Evolutionary conservation across 352 stramenopile species (phyloP).

Genomic region (Aphanomyces invadans): DNA sequence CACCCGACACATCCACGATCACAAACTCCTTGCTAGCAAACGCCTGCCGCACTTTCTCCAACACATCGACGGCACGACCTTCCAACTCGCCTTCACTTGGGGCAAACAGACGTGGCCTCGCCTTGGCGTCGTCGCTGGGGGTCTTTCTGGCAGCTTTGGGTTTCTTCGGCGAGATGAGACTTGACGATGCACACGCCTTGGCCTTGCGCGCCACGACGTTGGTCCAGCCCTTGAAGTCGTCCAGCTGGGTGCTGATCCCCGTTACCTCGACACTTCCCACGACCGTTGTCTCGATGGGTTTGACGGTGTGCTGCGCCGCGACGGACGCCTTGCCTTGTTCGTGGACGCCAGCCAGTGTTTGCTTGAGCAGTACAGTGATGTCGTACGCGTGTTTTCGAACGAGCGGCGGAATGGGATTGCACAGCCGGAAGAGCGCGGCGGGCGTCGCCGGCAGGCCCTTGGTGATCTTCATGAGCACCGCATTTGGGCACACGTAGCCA

Average conservation of each 20-base stretch:
- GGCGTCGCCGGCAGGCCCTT: conserved; percentile 59
- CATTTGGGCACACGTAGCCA: conserved; percentile 73
- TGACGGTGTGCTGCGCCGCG: not conserved
- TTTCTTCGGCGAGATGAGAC: not conserved
- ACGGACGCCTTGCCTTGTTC: conserved; percentile 32
- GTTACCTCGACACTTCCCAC: not conserved
- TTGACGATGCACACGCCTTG: conserved; percentile 20
- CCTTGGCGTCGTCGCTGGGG: not conserved
- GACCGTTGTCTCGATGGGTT: conserved; percentile 1
- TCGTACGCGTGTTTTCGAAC: conserved; percentile 70
- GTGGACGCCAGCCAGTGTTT: conserved; percentile 41
- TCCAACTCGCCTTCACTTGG: not conserved
- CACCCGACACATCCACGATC: conserved; percentile 5
- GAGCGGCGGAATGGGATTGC: conserved; percentile 64
- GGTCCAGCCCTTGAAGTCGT: conserved; percentile 51
- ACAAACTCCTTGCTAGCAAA: conserved; percentile 20
- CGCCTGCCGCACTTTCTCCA: conserved; percentile 37
- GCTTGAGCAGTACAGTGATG: conserved; percentile 54
- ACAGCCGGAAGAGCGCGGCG: conserved; percentile 65
- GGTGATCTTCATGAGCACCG: conserved; percentile 77
- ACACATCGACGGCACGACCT: conserved; percentile 8
- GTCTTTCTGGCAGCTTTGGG: conserved; percentile 15
- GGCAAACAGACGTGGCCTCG: not conserved
- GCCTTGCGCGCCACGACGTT: conserved; percentile 48
- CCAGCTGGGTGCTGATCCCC: conserved; percentile 34